Conservation (phyloP, 108 stramenopile species). For the Asterionellopsis glacialis region DNA sequence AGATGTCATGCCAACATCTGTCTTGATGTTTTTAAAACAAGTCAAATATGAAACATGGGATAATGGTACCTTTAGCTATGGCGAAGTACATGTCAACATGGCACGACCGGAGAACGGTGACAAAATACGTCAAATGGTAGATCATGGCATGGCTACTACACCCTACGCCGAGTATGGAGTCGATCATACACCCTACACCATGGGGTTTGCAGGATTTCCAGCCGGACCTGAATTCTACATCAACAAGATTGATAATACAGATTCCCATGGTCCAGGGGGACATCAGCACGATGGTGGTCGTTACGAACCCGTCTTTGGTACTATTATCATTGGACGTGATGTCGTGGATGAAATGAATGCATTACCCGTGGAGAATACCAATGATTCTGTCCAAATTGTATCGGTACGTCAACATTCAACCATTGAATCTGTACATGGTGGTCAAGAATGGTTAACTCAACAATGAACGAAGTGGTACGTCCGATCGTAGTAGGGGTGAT, state of each 20-base stretch:
- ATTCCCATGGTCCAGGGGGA: constrained; percentile 1
- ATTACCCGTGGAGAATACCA: background rate
- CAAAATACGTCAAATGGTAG: background rate
- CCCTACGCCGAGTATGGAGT: constrained; percentile 70
- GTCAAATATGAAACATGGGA: constrained; percentile 44
- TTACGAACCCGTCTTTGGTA: constrained; percentile 4
- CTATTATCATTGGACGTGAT: background rate
- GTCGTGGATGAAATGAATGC: background rate
- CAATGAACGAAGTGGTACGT: too few relatives aligned
- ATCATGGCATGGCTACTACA: constrained; percentile 35
- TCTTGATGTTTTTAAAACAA: constrained; percentile 44
- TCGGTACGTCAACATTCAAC: background rate
- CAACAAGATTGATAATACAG: constrained; percentile 79
- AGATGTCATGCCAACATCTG: constrained; percentile 41
- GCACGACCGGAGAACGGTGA: background rate
- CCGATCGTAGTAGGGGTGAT: too few relatives aligned
- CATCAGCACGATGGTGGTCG: background rate
- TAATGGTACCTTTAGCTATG: constrained; percentile 32
- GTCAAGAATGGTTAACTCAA: too few relatives aligned
- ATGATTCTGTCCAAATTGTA: background rate
- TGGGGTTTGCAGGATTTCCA: constrained; percentile 71
- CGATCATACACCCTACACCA: constrained; percentile 75
- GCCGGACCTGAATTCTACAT: constrained; percentile 85
- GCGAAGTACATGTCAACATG: constrained; percentile 47
- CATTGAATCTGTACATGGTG: too few relatives aligned